Base-by-base conservation (phyloP, 352 stramenopile species). In the Halophytophthora polymorphica region DNA sequence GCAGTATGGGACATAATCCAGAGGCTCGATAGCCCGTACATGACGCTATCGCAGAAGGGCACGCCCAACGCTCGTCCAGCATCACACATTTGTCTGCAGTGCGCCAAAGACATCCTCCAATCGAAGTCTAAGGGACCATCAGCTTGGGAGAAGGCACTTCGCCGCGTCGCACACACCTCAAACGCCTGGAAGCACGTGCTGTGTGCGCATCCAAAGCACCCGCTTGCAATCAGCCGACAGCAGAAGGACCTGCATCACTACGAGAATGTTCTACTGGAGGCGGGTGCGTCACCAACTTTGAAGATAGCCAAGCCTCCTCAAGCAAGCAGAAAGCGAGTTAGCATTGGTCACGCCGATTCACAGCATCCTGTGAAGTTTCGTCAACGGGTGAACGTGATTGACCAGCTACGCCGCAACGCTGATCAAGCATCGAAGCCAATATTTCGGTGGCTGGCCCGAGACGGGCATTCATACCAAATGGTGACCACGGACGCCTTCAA, bases 331-430 rank as follows among this genome's bases (percentile, higher is more conserved):
- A n/a, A n/a, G n/a, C n/a, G n/a, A n/a, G n/a, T n/a, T n/a, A n/a
- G n/a, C n/a, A n/a, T n/a, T n/a, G n/a, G n/a, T n/a, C n/a, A n/a
- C n/a, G n/a, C n/a, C n/a, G n/a, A n/a, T n/a, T n/a, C n/a, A n/a
- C n/a, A n/a, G n/a, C n/a, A n/a, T n/a, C n/a, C n/a, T n/a, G n/a
- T n/a, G n/a, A n/a, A n/a, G n/a, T n/a, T n/a, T n/a, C n/a, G n/a
- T 8, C 25, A 31, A 8, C 25, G 25, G 25, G 25, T 31, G 4
- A 31, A 31, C 25, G 46, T 40, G 13, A 46, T 56, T 18, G 29
- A 45, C 1, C 33, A 43, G 3, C 55, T 46, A 35, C 29, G 54
- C 6, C 42, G 51, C 17, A 55, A 33, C 19, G 40, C 31, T 15
- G 45, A 35, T 36, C 6, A 45, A 15, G 11, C 15, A 14, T 13